Evolutionary conservation across 306 rosid species (phyloP).

Genomic region (Fragaria vesca): DNA sequence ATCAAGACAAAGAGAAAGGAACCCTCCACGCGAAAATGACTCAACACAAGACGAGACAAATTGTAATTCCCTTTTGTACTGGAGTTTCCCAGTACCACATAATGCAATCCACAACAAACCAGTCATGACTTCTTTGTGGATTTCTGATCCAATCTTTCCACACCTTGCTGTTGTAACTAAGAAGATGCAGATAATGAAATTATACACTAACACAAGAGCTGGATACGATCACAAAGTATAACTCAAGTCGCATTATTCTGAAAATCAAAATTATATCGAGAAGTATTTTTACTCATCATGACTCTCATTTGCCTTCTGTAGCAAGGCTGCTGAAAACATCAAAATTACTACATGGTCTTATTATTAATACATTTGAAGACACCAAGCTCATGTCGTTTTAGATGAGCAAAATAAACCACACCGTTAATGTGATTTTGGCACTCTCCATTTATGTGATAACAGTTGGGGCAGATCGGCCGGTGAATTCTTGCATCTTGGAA

Average conservation of each 20-base stretch:
- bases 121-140: neutral
- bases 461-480: conserved; percentile 92
- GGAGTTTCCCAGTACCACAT: neutral
- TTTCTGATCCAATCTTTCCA: neutral
- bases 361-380: neutral
- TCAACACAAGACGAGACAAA: neutral
- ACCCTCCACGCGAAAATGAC: neutral
- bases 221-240: neutral
- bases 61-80: neutral
- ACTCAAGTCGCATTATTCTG: neutral
- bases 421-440: neutral
- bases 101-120: neutral
- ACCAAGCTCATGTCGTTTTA: conserved; percentile 5
- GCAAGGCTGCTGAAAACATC: conserved; percentile 1
- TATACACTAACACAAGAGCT: neutral
- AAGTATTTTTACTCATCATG: neutral
- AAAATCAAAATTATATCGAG: conserved; percentile 6
- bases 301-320: neutral
- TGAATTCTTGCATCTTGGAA: conserved; percentile 89
- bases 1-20: neutral
- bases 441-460: conserved; percentile 60
- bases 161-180: neutral
- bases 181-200: neutral
- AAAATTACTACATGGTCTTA: conserved; percentile 2
- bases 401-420: neutral